phyloP scores from a whole-genome alignment of 1,139 yeast species.

The Magnusiomyces suaveolens region DNA sequence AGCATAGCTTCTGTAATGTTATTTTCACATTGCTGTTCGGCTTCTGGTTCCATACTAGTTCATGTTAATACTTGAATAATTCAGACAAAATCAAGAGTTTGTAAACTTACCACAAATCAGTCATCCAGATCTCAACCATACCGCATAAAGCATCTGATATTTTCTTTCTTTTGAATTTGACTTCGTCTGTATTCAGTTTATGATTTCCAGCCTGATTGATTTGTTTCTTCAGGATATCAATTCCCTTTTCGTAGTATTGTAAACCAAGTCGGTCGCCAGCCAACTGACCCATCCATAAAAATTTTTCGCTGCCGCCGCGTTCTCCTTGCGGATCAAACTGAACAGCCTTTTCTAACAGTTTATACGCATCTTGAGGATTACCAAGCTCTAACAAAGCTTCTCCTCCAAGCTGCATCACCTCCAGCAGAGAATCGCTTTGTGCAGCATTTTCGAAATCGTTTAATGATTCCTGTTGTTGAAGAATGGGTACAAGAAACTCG shows the following conservation, averaged over 20 bases:
- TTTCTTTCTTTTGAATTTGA: slow-evolving; percentile 39
- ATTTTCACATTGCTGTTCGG: slow-evolving; percentile 71
- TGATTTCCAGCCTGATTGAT: slow-evolving; percentile 20
- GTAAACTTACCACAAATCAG: slow-evolving; percentile 57
- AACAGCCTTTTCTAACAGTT: slow-evolving; percentile 52
- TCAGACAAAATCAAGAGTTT: background rate
- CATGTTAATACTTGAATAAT: slow-evolving; percentile 1
- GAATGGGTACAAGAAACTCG: slow-evolving; percentile 3
- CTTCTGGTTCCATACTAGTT: slow-evolving; percentile 64
- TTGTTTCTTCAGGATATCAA: slow-evolving; percentile 42
- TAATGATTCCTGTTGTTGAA: slow-evolving; percentile 1
- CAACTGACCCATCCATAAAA: slow-evolving; percentile 82
- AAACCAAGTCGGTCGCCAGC: slow-evolving; percentile 76
- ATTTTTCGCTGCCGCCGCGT: slow-evolving; percentile 63
- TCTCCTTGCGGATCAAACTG: slow-evolving; percentile 58
- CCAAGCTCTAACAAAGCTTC: slow-evolving; percentile 73
- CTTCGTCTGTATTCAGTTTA: slow-evolving; percentile 17
- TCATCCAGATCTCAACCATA: slow-evolving; percentile 96
- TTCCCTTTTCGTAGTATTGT: slow-evolving; percentile 53
- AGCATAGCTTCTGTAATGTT: slow-evolving; percentile 57
- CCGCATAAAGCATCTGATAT: slow-evolving; percentile 72
- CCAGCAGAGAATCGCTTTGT: background rate
- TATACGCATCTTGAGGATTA: slow-evolving; percentile 68
- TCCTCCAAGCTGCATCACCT: slow-evolving; percentile 45
- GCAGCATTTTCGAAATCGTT: slow-evolving; percentile 3